Conservation (phyloP, 2,329 filamentous ascomycete genomes). For the Plectosphaerella plurivora region DNA sequence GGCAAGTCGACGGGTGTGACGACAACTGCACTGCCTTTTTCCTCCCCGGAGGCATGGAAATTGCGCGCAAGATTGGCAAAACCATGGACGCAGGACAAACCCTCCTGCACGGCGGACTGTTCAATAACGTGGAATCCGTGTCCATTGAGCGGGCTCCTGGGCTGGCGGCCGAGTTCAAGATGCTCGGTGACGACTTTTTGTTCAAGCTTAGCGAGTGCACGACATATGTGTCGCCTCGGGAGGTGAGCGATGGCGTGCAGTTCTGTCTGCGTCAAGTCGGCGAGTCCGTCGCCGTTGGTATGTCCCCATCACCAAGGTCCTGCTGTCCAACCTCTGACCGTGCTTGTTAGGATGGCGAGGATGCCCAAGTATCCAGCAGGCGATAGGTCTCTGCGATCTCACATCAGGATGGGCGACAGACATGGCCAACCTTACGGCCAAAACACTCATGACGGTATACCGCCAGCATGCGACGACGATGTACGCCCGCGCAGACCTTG, state of each 20-base stretch:
- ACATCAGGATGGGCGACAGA: constrained; percentile 7
- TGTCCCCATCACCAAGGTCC: not conserved
- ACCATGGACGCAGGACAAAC: constrained; percentile 9
- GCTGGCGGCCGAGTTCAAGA: constrained; percentile 10
- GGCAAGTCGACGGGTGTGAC: constrained; percentile 9
- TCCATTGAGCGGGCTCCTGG: constrained; percentile 11
- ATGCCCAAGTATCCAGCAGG: constrained; percentile 9
- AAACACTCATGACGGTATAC: constrained; percentile 14
- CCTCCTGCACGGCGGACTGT: constrained; percentile 9
- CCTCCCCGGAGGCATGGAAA: constrained; percentile 12
- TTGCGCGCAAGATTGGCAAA: constrained; percentile 8
- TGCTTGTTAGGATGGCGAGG: constrained; percentile 14
- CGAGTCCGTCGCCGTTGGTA: constrained; percentile 12
- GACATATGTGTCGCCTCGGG: constrained; percentile 7
- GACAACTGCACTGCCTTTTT: constrained; percentile 10
- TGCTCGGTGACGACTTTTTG: not conserved
- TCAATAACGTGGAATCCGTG: constrained; percentile 9
- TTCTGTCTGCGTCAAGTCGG: constrained; percentile 13
- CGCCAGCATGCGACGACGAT: constrained; percentile 8
- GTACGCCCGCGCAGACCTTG: constrained; percentile 12
- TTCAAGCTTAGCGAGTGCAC: constrained; percentile 10
- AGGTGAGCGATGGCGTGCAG: constrained; percentile 12
- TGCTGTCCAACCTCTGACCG: no score
- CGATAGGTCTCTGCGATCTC: constrained; percentile 7
- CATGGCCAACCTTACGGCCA: constrained; percentile 3